Conservation (phyloP, 108 stramenopile species). For the Fistulifera solaris region DNA sequence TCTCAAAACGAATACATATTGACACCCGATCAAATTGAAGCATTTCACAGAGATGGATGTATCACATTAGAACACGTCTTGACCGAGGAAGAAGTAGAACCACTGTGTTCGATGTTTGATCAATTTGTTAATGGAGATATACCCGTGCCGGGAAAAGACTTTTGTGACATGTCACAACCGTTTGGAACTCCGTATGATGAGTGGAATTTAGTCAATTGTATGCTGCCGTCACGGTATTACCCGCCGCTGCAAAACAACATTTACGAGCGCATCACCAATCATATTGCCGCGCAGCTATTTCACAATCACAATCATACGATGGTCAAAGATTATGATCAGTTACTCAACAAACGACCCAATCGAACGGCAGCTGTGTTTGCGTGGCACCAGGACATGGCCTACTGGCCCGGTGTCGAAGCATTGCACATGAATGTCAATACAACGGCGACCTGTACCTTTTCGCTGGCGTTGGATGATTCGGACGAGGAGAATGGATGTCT, state of each 20-base stretch:
- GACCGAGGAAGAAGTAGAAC: slow-evolving; percentile 44
- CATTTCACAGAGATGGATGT: slow-evolving; percentile 40
- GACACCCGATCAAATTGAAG: slow-evolving; percentile 40
- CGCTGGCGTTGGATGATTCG: slow-evolving; percentile 50
- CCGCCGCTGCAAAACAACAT: slow-evolving; percentile 37
- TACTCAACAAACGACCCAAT: slow-evolving; percentile 38
- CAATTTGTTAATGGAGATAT: slow-evolving; percentile 37
- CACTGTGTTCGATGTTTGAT: slow-evolving; percentile 36
- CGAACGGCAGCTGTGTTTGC: slow-evolving; percentile 34
- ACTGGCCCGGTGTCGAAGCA: slow-evolving; percentile 39
- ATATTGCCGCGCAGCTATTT: slow-evolving; percentile 39
- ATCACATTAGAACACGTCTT: slow-evolving; percentile 38
- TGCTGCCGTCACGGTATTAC: slow-evolving; percentile 46
- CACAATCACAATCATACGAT: slow-evolving; percentile 22
- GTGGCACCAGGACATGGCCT: slow-evolving; percentile 48
- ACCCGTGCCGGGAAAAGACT: slow-evolving; percentile 48
- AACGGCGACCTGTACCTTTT: slow-evolving; percentile 49
- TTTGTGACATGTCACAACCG: slow-evolving; percentile 56
- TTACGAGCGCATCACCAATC: slow-evolving; percentile 33
- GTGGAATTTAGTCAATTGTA: slow-evolving; percentile 47
- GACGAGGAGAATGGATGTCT: slow-evolving; percentile 50
- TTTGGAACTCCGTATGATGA: slow-evolving; percentile 46
- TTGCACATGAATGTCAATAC: slow-evolving; percentile 16
- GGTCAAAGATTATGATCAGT: slow-evolving; percentile 21
- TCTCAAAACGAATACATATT: slow-evolving; percentile 25